Conservation (phyloP, 139 green algal genomes). For the Gonium pectorale region DNA sequence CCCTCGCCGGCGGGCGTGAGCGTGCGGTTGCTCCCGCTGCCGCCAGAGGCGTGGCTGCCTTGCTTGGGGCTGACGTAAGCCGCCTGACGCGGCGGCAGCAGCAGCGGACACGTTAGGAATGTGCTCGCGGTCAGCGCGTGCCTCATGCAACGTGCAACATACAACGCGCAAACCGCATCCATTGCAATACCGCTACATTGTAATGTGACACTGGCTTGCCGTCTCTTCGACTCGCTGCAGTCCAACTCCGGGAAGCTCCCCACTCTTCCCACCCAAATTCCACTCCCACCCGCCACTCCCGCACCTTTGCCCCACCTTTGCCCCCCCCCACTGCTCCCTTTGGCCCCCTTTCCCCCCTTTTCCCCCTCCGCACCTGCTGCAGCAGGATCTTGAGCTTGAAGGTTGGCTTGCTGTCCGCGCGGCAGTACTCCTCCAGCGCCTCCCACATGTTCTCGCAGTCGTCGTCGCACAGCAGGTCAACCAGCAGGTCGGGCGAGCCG, state of each 20-base stretch:
- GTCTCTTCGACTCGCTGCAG: too few species aligned
- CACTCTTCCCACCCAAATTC: too few species aligned
- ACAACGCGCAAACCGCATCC: too few species aligned
- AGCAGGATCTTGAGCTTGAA: conserved; percentile 43
- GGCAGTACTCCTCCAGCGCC: conserved; percentile 57
- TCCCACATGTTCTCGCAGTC: conserved; percentile 83
- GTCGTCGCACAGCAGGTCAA: conserved; percentile 73
- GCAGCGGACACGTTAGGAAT: too few species aligned
- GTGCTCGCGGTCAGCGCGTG: too few species aligned
- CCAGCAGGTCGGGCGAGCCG: conserved; percentile 55
- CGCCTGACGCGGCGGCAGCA: background rate
- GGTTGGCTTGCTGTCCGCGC: background rate
- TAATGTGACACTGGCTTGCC: background rate
- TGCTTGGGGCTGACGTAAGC: background rate
- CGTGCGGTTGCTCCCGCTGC: background rate
- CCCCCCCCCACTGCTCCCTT: background rate
- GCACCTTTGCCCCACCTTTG: too few species aligned
- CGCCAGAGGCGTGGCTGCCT: background rate
- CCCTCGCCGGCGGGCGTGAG: background rate
- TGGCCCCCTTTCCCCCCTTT: background rate
- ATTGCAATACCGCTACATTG: background rate
- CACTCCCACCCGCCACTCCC: background rate
- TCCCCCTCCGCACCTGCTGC: conserved; percentile 17
- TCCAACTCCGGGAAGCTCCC: too few species aligned
- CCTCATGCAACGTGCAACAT: too few species aligned